Evolutionary conservation across 1,284 basidiomycete species (phyloP), one percentile per base, ranked within the genome.

Genomic region (Fomes fomentarius): DNA sequence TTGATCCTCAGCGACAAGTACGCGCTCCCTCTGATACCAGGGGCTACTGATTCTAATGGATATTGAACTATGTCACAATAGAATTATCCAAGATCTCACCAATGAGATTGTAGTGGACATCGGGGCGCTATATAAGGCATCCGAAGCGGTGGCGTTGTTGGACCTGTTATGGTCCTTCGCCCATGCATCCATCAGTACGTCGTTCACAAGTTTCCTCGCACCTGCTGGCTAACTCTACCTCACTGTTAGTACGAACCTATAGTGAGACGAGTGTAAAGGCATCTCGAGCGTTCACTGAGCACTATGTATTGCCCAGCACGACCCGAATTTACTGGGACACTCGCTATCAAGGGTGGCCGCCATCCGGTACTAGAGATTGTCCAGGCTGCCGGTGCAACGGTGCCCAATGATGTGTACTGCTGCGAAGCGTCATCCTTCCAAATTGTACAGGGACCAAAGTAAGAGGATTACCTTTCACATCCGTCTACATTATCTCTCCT

Each of bases 141-240:
- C 91, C 0, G 94, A 96, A 74, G 91, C 91, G n/a, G 91, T 92
- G 58, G 91, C 93, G 0, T 73, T 93, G 49, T 71, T 96, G 1
- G 95, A 97, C 66, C 87, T 94, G 79, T 70, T 96, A 2, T 89
- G 89, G 81, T 85, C 89, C 1, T 95, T 96, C 69, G 88, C 94
- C 0, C 87, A 93, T 68, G 74, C 81, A 10, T 85, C 93, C 2
- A 91, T 89, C 39, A 78, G 91, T 89, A 67, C 67, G 84, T 73
- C 6, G n/a, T 6, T 21, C 12, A 14, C 30, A 39, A 15, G 17
- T 22, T 35, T 19, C 11, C 12, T 8, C 24, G 26, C 5, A 12
- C 5, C 10, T n/a, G n/a, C n/a, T n/a, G n/a, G n/a, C 43, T 31
- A 12, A 17, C 33, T 15, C n/a, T 4, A 12, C 9, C 17, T 5